Evolutionary conservation across 1,139 yeast genomes (phyloP).

Genomic region (Protomyces inouyei): DNA sequence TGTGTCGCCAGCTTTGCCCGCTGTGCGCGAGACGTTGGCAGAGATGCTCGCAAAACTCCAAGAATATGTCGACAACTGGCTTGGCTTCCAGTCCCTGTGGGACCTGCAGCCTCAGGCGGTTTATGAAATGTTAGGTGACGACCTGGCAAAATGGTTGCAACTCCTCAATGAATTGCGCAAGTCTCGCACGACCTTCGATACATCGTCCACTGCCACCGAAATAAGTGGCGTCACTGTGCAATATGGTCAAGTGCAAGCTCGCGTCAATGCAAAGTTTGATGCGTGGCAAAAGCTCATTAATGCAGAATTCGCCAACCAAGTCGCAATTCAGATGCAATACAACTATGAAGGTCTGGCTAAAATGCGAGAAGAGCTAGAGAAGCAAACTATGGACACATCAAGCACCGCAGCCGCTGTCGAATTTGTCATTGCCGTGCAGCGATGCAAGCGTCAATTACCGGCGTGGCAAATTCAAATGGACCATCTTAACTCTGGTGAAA

Average conservation of each 20-base stretch:
- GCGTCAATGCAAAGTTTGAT: conserved; percentile 55
- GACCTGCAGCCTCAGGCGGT: conserved; percentile 45
- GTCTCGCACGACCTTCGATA: conserved; percentile 52
- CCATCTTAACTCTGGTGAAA: conserved; percentile 46
- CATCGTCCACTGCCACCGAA: conserved; percentile 42
- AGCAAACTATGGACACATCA: conserved; percentile 39
- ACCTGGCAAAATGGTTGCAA: conserved; percentile 49
- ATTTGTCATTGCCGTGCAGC: conserved; percentile 41
- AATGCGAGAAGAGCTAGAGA: conserved; percentile 41
- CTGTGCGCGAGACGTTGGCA: conserved; percentile 33
- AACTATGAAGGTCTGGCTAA: conserved; percentile 37
- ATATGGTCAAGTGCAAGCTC: conserved; percentile 53
- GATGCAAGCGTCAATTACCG: conserved; percentile 35
- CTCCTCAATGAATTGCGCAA: conserved; percentile 47
- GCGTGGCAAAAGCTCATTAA: conserved; percentile 53
- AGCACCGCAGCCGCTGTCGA: conserved; percentile 42
- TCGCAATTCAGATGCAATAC: conserved; percentile 38
- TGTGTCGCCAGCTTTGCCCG: conserved; percentile 19
- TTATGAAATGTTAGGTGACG: conserved; percentile 39
- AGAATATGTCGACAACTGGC: conserved; percentile 51
- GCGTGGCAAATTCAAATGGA: conserved; percentile 40
- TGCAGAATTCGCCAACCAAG: conserved; percentile 44
- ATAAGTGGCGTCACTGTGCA: conserved; percentile 47
- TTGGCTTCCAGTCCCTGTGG: conserved; percentile 56
- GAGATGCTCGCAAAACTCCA: conserved; percentile 36